Base-by-base conservation (phyloP, 2,329 filamentous ascomycete species). In the Claviceps pusilla region DNA sequence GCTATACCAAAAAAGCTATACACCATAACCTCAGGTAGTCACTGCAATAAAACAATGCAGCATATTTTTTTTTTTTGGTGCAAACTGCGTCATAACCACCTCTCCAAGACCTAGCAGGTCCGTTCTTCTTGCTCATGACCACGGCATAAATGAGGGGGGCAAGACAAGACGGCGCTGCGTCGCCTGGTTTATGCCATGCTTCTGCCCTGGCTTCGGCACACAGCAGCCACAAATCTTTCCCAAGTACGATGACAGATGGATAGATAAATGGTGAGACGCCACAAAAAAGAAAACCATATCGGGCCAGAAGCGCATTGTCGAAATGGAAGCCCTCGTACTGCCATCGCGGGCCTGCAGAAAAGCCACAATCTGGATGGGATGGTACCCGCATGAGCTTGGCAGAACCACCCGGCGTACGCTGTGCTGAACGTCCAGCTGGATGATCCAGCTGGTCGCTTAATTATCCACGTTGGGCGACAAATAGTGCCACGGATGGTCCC, bases 381-480 rank as follows among this genome's bases (percentile, higher is more conserved):
- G 19, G 48, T 50, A 50, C 11, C 49, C 28, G 31, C 31, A 37
- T n/a, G n/a, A 46, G 50, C 50, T 28, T 46, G 24, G 46, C 33
- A 19, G 4, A 29, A 9, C 35, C 29, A n/a, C 50, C 50, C 41
- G 19, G 31, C 42, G 7, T 31, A 52, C 46, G 29, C 39, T 45
- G 42, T 47, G 31, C 19, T 24, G 35, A 9, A 37, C 19, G 19
- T 19, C 31, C 31, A 33, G 31, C 31, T 33, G 31, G 9, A 9
- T 14, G n/a, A n/a, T 46, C n/a, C 31, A 24, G 42, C 42, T 45
- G 9, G n/a, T 54, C 55, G 55, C 55, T 54, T 54, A 54, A 41
- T 45, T 54, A 48, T 48, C 51, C 51, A 51, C 35, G 19, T 35
- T 51, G 51, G 54, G 41, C 41, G 29, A 46, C 31, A 19, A 35